Percentiles rank a stretch among this genome's conserved stretches.
Conservation (phyloP, 345 rosid genomes). For the Cochlearia excelsa region DNA sequence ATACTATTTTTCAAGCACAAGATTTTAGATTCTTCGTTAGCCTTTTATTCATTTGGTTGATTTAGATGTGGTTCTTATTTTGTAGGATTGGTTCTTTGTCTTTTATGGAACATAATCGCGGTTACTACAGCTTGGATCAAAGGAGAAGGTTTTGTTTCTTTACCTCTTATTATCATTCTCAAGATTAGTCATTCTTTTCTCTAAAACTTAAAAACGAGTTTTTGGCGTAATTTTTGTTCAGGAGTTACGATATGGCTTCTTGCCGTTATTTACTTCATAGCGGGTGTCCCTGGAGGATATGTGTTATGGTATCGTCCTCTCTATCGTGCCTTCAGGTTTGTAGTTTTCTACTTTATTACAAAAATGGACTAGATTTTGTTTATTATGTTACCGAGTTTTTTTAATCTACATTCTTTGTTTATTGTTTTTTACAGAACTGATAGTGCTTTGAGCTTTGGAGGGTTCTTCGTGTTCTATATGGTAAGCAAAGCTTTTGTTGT, state of each 20-base stretch:
- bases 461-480: conserved; percentile 86
- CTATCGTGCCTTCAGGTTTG: conserved; percentile 84
- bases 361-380: neutral
- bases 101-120: conserved; percentile 81
- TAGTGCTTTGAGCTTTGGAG: conserved; percentile 78
- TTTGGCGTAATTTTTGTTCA: conserved; percentile 30
- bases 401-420: neutral
- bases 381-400: conserved; percentile 4
- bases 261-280: conserved; percentile 85
- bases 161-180: neutral
- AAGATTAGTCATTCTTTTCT: neutral
- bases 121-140: conserved; percentile 85
- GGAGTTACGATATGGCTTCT: conserved; percentile 96
- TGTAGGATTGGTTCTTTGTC: conserved; percentile 77
- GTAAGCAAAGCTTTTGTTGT: conserved; percentile 28
- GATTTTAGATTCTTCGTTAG: neutral
- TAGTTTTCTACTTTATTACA: neutral
- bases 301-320: conserved; percentile 95
- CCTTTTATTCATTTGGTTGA: neutral
- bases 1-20: neutral
- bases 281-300: conserved; percentile 94
- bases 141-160: conserved; percentile 56
- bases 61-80: conserved; percentile 12
- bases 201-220: neutral
- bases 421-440: conserved; percentile 63